Conservation (phyloP, 306 rosid species). For the Vigna angularis region DNA sequence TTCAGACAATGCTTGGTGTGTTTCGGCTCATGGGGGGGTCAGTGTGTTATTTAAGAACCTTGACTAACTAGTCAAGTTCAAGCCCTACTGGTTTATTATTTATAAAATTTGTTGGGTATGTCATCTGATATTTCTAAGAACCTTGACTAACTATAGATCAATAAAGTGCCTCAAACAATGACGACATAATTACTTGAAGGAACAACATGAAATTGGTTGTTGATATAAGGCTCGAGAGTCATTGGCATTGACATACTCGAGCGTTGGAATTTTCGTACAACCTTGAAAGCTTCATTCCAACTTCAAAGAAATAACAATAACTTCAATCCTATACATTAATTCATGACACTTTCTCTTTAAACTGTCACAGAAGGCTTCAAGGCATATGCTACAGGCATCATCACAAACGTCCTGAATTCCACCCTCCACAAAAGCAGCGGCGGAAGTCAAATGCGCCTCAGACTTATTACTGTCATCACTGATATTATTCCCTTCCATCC, state of each 20-base stretch:
- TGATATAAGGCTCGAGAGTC: neutral
- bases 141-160: slow-evolving; percentile 21
- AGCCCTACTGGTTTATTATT: neutral
- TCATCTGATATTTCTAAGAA: slow-evolving; percentile 14
- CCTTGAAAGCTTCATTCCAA: neutral
- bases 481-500: slow-evolving; percentile 55
- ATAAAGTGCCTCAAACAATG: slow-evolving; percentile 10
- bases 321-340: neutral
- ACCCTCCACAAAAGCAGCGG: slow-evolving; percentile 96
- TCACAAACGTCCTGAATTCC: slow-evolving; percentile 97
- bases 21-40: slow-evolving; percentile 95
- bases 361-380: slow-evolving; percentile 80
- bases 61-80: neutral
- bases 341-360: neutral
- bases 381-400: slow-evolving; percentile 96
- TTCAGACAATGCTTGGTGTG: slow-evolving; percentile 89
- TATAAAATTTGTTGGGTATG: neutral
- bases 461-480: slow-evolving; percentile 37
- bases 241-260: slow-evolving; percentile 26
- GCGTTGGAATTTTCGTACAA: slow-evolving; percentile 1
- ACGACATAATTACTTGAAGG: slow-evolving; percentile 1
- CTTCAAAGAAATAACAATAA: slow-evolving; percentile 7
- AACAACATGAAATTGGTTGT: slow-evolving; percentile 5
- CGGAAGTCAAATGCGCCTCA: slow-evolving; percentile 87
- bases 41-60: slow-evolving; percentile 64